Conservation (phyloP, 768 basidiomycete genomes). For the Amanita rubescens region DNA sequence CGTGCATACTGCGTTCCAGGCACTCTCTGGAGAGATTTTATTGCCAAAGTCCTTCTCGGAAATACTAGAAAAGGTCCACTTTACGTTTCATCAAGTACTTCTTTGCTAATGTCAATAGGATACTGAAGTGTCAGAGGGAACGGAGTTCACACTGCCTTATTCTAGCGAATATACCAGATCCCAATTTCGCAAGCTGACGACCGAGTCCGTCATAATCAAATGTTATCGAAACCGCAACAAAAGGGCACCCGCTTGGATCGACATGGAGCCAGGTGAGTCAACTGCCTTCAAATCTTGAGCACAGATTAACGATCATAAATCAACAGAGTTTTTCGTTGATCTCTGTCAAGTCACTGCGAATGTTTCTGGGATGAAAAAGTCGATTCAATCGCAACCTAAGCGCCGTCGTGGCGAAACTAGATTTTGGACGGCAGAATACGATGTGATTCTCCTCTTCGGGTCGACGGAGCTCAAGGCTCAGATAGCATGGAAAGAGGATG, state of each 20-base stretch:
- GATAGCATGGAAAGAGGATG: conserved; percentile 35
- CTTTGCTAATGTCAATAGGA: conserved; percentile 8
- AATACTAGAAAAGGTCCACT: conserved; percentile 9
- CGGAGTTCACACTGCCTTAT: conserved; percentile 15
- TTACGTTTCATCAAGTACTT: not conserved
- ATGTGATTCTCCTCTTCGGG: conserved; percentile 36
- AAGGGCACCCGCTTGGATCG: conserved; percentile 15
- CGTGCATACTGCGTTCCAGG: not conserved
- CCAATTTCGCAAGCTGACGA: conserved; percentile 7
- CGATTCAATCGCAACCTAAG: not conserved
- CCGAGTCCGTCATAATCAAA: conserved; percentile 7
- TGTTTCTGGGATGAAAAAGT: conserved; percentile 9
- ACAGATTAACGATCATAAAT: too few species aligned
- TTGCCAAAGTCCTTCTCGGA: conserved; percentile 9
- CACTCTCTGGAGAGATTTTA: conserved; percentile 5
- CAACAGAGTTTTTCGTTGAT: conserved; percentile 12
- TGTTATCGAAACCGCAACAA: conserved; percentile 15
- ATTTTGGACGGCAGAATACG: conserved; percentile 24
- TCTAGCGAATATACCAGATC: conserved; percentile 2
- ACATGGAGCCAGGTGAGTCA: conserved; percentile 13
- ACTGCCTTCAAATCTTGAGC: not conserved
- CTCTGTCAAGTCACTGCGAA: conserved; percentile 19
- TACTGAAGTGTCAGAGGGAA: conserved; percentile 17
- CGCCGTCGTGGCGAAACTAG: conserved; percentile 14
- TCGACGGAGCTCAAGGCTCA: conserved; percentile 40